These are phyloP conservation scores for Hanseniaspora meyeri DNA, from an alignment of 805 yeast species.

Conservation along the genomic window DNA sequence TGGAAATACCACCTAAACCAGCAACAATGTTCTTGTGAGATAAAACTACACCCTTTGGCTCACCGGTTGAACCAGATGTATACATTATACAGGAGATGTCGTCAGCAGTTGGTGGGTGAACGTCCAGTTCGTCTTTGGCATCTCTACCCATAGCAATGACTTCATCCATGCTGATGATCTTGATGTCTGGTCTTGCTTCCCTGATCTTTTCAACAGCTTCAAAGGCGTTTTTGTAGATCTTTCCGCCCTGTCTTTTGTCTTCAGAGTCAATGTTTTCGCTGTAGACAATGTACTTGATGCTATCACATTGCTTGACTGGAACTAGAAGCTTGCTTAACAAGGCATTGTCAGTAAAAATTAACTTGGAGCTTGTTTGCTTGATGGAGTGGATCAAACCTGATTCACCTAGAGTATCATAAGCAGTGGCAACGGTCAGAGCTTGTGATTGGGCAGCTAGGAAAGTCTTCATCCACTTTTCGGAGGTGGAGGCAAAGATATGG, in stretches of 20 bases:
- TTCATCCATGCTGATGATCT: conserved; percentile 54
- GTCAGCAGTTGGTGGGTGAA: conserved; percentile 35
- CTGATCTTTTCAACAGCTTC: conserved; percentile 47
- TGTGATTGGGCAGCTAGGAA: conserved; percentile 70
- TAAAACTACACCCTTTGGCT: conserved; percentile 66
- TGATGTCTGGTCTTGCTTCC: conserved; percentile 64
- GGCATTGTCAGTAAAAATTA: conserved; percentile 72
- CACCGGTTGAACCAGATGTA: conserved; percentile 68
- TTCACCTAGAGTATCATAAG: conserved; percentile 91
- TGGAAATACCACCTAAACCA: conserved; percentile 72
- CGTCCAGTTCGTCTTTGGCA: conserved; percentile 32
- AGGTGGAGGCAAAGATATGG: conserved; percentile 81
- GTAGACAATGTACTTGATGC: conserved; percentile 60
- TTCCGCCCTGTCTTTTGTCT: conserved; percentile 56
- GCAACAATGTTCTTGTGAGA: conserved; percentile 59
- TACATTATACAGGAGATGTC: conserved; percentile 54
- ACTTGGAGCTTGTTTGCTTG: conserved; percentile 65
- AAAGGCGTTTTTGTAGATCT: conserved; percentile 43
- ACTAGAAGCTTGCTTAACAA: conserved; percentile 53
- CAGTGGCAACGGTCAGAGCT: conserved; percentile 78
- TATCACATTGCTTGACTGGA: conserved; percentile 54
- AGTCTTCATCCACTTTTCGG: conserved; percentile 81
- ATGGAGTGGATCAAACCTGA: conserved; percentile 77
- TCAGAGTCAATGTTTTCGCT: conserved; percentile 45
- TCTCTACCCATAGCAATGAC: conserved; percentile 49